Base-by-base conservation (phyloP, 2,329 filamentous ascomycete species). In the Furcasterigmium sp. region DNA sequence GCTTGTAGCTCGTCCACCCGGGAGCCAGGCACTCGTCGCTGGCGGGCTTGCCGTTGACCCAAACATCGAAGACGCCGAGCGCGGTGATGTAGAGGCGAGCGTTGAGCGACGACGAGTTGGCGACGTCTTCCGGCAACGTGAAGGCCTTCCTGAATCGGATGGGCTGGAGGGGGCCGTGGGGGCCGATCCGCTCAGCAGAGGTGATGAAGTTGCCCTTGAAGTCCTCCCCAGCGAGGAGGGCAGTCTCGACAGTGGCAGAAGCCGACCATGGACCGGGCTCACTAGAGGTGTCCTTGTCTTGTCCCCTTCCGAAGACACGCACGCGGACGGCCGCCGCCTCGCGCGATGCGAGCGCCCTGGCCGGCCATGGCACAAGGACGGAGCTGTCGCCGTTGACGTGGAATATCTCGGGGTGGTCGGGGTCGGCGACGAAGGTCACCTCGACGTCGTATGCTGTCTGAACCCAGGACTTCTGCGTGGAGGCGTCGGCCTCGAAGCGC, bases 1-100 rank as follows among this genome's bases (percentile, higher is more conserved):
- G 59, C 3, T 64, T 54, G 51, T 75, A 75, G 39, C 60, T 62
- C 5, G 63, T 65, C 65, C 68, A 73, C 1, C 69, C 68, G 0
- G 69, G 69, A 19, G 67, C 62, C 53, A 69, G 55, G 28, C 48
- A 47, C 23, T 53, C 46, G 37, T 61, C 55, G 0, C 56, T 56
- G 5, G 64, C 56, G 5, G 44, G 47, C 17, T 48, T 47, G 2
- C 64, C 65, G 45, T 71, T 70, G 45, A 71, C 57, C 10, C 55
- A 58, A 1, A 57, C 62, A n/a, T 57, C 51, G 45, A 62, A 70
- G 3, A 67, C 55, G 5, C 65, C 65, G 14, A 61, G 51, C 2
- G 57, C 57, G 1, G 64, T 65, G 40, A 65, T 55, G 43, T 67
- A 66, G 3, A 67, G 47, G 10, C 59, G 48, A 2, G 61, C 61